Evolutionary conservation across 2,329 filamentous ascomycete genomes (phyloP), one percentile per base, ranked within the genome.

Genomic region (Chalara sp.): DNA sequence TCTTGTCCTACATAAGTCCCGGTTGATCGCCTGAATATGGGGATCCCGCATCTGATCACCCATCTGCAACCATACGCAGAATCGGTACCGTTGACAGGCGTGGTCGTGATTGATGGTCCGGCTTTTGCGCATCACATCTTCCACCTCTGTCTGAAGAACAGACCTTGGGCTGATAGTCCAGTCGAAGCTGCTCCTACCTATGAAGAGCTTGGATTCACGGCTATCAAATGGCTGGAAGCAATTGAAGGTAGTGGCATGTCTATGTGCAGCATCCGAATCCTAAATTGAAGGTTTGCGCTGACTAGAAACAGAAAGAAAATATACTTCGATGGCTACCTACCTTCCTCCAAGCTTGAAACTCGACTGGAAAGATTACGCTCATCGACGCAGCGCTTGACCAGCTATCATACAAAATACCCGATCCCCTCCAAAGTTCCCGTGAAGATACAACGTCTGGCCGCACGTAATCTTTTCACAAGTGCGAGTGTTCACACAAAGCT

Each of bases 241-340:
- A 67, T 95, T 12, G 70, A 73, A 46, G 61, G 61, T 3, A 72
- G 75, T 51, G 74, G 78, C 48, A 75, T 87, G 46, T 69, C 69
- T 44, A 76, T 93, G 88, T 92, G 73, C 47, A 61, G 32, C 40
- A 31, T 33, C 6, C 29, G 37, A 10, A 6, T 29, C 33, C 31
- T 49, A 41, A 42, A 37, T 12, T 43, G 7, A 7, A 28, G 11
- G 41, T 11, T 37, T 48, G 44, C 37, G 32, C 50, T 62, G 59
- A 57, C 48, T 40, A 12, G 47, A 46, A 47, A 32, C 58, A 87
- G 83, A 58, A 70, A 79, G 52, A 80, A 76, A 44, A 86, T 96
- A 48, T 90, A 86, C 65, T 96, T 97, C 61, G 92, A 97, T 66
- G 90, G 90, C 11, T 84, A 81, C 50, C 74, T 97, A 1, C 92